Conservation (phyloP, 441 rosid species). For the Geranium incanum region DNA sequence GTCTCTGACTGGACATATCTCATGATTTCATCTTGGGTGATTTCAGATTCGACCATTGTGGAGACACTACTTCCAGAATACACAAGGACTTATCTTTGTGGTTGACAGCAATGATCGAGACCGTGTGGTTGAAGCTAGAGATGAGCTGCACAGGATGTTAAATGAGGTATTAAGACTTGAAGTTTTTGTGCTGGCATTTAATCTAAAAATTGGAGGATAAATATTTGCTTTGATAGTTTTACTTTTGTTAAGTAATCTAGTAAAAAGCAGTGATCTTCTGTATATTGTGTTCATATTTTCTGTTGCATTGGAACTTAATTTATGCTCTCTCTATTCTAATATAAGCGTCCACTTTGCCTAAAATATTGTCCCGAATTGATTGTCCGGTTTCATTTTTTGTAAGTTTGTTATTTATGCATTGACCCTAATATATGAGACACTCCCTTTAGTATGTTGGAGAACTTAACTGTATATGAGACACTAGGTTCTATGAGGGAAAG, state of each 20-base stretch:
- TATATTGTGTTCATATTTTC: not conserved
- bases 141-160: constrained; percentile 27
- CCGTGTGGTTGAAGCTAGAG: constrained; percentile 12
- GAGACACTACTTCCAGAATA: constrained; percentile 28
- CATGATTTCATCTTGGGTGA: not conserved
- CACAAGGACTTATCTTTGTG: constrained; percentile 27
- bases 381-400: not conserved
- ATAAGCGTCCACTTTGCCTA: too few relatives aligned
- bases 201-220: not conserved
- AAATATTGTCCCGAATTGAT: too few relatives aligned
- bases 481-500: not conserved
- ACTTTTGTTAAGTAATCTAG: not conserved
- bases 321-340: not conserved
- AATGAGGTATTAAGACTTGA: constrained; percentile 17
- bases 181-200: not conserved
- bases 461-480: not conserved
- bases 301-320: not conserved
- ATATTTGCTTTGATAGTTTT: not conserved
- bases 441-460: not conserved
- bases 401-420: not conserved
- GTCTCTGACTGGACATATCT: not conserved
- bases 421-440: not conserved
- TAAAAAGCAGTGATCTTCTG: not conserved
- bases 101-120: constrained; percentile 24
- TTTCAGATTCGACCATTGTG: constrained; percentile 26